Conservation (phyloP, 2,329 filamentous ascomycete genomes). For the Tolypocladium amazonense region DNA sequence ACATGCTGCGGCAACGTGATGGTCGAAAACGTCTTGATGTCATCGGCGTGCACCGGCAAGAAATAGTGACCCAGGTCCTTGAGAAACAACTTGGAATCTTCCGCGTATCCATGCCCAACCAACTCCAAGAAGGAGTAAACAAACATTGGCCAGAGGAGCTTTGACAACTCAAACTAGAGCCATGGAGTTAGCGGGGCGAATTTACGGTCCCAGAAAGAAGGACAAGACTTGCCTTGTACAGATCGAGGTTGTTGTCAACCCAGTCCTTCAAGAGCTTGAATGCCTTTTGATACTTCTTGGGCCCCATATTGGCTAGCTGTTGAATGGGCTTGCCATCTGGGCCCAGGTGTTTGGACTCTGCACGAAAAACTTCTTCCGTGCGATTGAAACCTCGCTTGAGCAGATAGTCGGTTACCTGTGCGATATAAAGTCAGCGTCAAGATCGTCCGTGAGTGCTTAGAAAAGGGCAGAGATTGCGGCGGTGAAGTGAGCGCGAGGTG, state of each 20-base stretch:
- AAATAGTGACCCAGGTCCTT: conserved; percentile 58
- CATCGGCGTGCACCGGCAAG: conserved; percentile 67
- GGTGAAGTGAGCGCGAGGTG: not conserved
- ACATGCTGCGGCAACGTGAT: conserved; percentile 71
- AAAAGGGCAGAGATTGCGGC: not conserved
- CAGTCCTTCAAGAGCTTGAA: conserved; percentile 68
- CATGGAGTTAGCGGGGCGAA: not conserved
- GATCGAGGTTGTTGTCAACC: conserved; percentile 84
- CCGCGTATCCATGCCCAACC: conserved; percentile 57
- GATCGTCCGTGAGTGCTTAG: not conserved
- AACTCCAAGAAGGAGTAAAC: conserved; percentile 86
- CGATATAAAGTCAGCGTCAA: not conserved
- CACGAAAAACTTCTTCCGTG: conserved; percentile 84
- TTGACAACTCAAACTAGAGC: conserved; percentile 67
- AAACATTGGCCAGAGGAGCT: conserved; percentile 86
- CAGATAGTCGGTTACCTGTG: conserved; percentile 78
- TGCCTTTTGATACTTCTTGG: conserved; percentile 66
- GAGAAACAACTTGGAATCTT: conserved; percentile 67
- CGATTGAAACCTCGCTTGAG: conserved; percentile 89
- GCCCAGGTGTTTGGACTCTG: conserved; percentile 78
- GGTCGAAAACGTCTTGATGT: conserved; percentile 63
- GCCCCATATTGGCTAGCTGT: conserved; percentile 57
- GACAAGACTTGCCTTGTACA: conserved; percentile 64
- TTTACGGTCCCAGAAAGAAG: not conserved
- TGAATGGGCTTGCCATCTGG: conserved; percentile 69